Conservation (phyloP, 108 stramenopile species). For the Cyclotella choctawhatcheeana region DNA sequence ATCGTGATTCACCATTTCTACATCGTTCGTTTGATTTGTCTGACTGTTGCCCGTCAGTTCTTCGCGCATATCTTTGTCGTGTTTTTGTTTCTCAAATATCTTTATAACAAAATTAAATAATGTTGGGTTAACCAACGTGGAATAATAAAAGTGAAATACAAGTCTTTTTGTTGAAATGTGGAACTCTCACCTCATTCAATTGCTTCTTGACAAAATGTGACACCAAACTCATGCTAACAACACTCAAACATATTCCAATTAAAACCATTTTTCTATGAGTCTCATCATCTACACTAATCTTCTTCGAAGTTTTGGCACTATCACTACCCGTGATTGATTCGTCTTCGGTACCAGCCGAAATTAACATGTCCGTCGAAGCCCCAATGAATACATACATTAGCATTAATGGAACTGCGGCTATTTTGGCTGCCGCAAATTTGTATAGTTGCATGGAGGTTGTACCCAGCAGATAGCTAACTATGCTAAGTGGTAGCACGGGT, state of each 20-base stretch:
- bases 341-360: slow-evolving; percentile 19
- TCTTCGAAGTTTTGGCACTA: slow-evolving; percentile 15
- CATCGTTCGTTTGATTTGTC: slow-evolving; percentile 3
- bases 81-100: slow-evolving; percentile 76
- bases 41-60: neutral
- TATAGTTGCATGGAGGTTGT: slow-evolving; percentile 77
- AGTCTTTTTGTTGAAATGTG: no score
- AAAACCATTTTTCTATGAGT: slow-evolving; percentile 70
- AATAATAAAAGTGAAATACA: no score
- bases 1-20: slow-evolving; percentile 29
- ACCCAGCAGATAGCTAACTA: slow-evolving; percentile 84
- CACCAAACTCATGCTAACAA: slow-evolving; percentile 75
- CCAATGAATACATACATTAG: slow-evolving; percentile 82
- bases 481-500: slow-evolving; percentile 76
- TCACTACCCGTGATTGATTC: slow-evolving; percentile 19
- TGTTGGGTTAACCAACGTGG: no score
- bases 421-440: slow-evolving; percentile 75
- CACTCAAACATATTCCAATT: slow-evolving; percentile 65
- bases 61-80: slow-evolving; percentile 58
- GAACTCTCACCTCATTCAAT: slow-evolving; percentile 77
- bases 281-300: slow-evolving; percentile 61
- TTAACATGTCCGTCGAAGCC: slow-evolving; percentile 70
- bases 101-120: neutral
- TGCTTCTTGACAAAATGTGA: slow-evolving; percentile 73
- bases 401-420: slow-evolving; percentile 77